Evolutionary conservation across 75 land plant species (phyloP).

Genomic region (Pinus tabuliformis): DNA sequence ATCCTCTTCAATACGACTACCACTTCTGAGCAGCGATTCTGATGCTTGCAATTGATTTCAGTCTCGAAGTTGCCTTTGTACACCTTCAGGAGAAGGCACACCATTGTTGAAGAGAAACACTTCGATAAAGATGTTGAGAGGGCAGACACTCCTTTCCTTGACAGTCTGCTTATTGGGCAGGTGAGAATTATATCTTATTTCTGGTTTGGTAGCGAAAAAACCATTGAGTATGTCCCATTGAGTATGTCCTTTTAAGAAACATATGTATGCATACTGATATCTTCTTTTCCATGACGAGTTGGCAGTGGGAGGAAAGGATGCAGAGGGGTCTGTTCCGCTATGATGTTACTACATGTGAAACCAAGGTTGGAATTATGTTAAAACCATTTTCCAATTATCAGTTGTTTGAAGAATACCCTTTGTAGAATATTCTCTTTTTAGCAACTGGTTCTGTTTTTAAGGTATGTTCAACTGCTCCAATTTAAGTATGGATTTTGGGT

Average conservation of each 20-base stretch:
- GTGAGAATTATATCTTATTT: conserved; percentile 15
- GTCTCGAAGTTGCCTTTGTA: conserved; percentile 76
- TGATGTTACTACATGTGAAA: conserved; percentile 93
- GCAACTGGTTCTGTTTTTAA: neutral
- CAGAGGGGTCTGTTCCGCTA: conserved; percentile 87
- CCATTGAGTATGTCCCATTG: neutral
- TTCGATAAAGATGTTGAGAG: neutral
- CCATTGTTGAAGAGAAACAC: conserved; percentile 2
- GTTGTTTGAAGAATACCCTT: neutral
- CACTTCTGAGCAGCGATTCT: neutral
- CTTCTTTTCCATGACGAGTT: conserved; percentile 9
- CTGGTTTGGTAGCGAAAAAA: neutral
- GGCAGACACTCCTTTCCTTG: conserved; percentile 35
- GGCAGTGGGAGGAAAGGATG: conserved; percentile 91
- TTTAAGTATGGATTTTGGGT: neutral
- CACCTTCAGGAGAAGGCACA: conserved; percentile 32
- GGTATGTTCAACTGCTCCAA: neutral
- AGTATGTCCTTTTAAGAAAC: neutral
- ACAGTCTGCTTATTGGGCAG: conserved; percentile 70
- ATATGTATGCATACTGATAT: neutral
- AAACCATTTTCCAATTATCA: conserved; percentile 4
- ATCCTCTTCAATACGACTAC: neutral
- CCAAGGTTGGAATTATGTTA: conserved; percentile 57
- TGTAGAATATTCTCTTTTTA: neutral
- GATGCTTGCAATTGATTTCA: conserved; percentile 15